phyloP scores from a whole-genome alignment of 1,284 basidiomycete species.

The Exobasidium rhododendri region DNA sequence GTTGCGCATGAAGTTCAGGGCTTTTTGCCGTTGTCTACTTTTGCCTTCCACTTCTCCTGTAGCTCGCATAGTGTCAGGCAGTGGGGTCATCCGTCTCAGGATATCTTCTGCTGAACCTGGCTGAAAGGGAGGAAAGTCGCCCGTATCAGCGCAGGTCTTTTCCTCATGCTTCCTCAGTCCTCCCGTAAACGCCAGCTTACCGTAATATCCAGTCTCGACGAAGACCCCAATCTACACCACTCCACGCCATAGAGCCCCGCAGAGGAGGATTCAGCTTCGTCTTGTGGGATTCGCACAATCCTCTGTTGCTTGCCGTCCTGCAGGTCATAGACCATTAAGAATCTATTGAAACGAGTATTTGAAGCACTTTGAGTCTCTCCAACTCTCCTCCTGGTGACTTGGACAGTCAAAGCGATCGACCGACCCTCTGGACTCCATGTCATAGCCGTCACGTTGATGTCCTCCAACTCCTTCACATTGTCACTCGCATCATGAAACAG shows the following conservation, averaged over 20 bases:
- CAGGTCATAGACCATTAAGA: neutral
- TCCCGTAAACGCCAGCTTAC: no score
- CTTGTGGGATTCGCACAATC: neutral
- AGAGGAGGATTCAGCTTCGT: neutral
- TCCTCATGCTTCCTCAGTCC: no score
- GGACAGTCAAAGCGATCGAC: neutral
- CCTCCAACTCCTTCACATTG: conserved; percentile 2
- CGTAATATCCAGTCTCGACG: neutral
- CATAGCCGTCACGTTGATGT: neutral
- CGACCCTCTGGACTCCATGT: neutral
- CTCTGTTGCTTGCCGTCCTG: conserved; percentile 3
- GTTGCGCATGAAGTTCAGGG: neutral
- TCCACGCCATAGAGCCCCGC: neutral
- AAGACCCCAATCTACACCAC: neutral
- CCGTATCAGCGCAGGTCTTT: no score
- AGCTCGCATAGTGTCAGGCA: neutral
- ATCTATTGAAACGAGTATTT: neutral
- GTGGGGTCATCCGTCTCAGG: neutral
- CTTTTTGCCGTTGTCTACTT: neutral
- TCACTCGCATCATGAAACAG: neutral
- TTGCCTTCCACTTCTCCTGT: neutral
- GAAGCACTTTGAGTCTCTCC: neutral
- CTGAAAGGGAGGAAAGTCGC: no score
- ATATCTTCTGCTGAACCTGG: neutral
- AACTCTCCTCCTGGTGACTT: neutral